These are phyloP conservation scores for Colletotrichum sp. DNA, from an alignment of 2,329 filamentous ascomycete species.

Conservation along the genomic window DNA sequence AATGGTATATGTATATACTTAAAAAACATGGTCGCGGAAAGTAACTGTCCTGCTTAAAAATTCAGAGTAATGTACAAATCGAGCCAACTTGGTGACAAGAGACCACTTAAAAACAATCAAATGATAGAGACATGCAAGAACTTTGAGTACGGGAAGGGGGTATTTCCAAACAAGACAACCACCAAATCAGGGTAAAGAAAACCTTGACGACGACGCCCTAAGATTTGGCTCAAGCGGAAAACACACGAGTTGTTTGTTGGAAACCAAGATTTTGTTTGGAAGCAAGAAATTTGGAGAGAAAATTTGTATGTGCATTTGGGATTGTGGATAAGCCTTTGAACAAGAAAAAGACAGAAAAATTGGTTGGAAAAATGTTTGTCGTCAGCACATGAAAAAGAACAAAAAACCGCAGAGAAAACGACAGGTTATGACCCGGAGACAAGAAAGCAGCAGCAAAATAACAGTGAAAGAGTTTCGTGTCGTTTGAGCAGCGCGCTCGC, in stretches of 20 bases:
- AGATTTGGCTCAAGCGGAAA: not conserved
- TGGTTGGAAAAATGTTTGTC: not conserved
- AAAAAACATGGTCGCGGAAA: not conserved
- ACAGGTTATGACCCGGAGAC: not conserved
- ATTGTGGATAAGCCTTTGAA: not conserved
- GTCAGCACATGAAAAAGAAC: not conserved
- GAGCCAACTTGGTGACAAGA: not conserved
- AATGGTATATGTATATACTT: not conserved
- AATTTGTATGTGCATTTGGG: not conserved
- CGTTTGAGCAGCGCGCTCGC: slow-evolving; percentile 20
- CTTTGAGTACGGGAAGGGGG: not conserved
- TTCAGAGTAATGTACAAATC: not conserved
- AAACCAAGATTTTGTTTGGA: not conserved
- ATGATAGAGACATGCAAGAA: not conserved
- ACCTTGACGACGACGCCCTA: not conserved
- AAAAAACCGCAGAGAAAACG: not conserved
- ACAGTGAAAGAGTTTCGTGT: not conserved
- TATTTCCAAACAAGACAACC: not conserved
- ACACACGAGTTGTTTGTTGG: not conserved
- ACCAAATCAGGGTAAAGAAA: not conserved
- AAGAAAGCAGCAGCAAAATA: not conserved
- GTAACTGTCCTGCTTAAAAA: not conserved
- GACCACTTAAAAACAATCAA: not conserved
- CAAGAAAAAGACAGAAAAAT: not conserved
- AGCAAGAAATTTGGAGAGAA: not conserved